phyloP scores from a whole-genome alignment of 306 rosid genomes.

The Prunus padus region DNA sequence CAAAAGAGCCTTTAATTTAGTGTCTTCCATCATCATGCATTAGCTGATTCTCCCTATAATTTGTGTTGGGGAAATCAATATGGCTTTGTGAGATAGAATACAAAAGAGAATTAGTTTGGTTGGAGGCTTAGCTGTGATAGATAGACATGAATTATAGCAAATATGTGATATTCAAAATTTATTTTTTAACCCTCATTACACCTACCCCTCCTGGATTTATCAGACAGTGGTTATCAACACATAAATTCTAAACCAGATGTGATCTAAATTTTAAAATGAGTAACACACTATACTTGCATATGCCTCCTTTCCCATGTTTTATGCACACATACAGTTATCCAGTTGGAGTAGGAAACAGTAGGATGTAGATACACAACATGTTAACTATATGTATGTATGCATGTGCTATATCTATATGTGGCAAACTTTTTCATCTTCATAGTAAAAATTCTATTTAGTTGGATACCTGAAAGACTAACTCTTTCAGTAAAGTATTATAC shows the following conservation, averaged over 20 bases:
- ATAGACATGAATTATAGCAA: background rate
- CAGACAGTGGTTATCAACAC: background rate
- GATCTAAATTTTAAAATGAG: too few relatives aligned
- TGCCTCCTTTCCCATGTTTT: background rate
- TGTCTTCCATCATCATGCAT: constrained; percentile 1
- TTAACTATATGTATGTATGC: background rate
- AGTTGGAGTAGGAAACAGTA: background rate
- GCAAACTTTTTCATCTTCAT: too few relatives aligned
- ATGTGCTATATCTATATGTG: too few relatives aligned
- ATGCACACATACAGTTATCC: background rate
- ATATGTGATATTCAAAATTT: background rate
- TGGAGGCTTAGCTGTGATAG: background rate
- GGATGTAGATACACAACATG: background rate
- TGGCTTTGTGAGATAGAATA: background rate
- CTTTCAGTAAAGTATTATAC: too few relatives aligned
- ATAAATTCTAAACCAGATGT: too few relatives aligned
- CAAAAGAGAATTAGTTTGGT: background rate
- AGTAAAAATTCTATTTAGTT: too few relatives aligned
- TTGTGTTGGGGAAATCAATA: background rate
- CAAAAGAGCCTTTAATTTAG: background rate
- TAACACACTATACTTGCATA: background rate
- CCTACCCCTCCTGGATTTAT: background rate
- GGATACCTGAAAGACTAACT: too few relatives aligned
- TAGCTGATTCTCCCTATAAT: background rate
- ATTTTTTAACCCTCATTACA: background rate